Percentiles rank a stretch among this genome's conserved stretches.
phyloP scores from a whole-genome alignment of 164 flowering plant genomes.

The Dillenia turbinata region DNA sequence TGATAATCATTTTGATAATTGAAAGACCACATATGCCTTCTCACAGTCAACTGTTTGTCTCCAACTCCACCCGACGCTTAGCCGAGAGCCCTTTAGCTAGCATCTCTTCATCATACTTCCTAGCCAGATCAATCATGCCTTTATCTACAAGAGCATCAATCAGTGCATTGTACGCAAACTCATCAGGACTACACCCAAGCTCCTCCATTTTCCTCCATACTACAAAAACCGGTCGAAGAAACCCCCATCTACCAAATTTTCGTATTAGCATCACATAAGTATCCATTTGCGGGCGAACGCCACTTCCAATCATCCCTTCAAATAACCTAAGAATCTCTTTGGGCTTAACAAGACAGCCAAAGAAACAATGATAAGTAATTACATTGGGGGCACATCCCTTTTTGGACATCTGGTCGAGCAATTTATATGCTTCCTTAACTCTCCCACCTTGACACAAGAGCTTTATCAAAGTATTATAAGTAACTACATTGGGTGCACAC shows the following conservation, averaged over 20 bases:
- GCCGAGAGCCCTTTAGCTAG: constrained; percentile 67
- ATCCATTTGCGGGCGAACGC: constrained; percentile 69
- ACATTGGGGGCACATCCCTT: constrained; percentile 63
- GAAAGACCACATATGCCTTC: neutral
- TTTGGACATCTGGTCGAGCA: constrained; percentile 54
- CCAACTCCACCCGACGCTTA: constrained; percentile 65
- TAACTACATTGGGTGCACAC: constrained; percentile 60
- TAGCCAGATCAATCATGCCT: constrained; percentile 81
- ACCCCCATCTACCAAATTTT: constrained; percentile 95
- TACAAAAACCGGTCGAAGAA: constrained; percentile 67
- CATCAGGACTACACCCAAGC: constrained; percentile 71
- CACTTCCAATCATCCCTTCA: constrained; percentile 71
- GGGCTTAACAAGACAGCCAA: constrained; percentile 56
- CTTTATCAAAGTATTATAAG: constrained; percentile 68
- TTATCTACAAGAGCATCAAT: constrained; percentile 85
- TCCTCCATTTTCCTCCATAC: constrained; percentile 86
- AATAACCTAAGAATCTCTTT: constrained; percentile 65
- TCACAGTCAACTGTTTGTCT: constrained; percentile 22
- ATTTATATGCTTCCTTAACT: constrained; percentile 43
- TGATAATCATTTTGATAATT: too few relatives aligned
- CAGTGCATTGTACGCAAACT: constrained; percentile 73
- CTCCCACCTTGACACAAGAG: constrained; percentile 72
- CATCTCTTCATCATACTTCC: constrained; percentile 84
- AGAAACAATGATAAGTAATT: constrained; percentile 68
- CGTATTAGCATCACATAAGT: constrained; percentile 88